Percentiles rank a stretch among this genome's conserved stretches.
Evolutionary conservation across 192 early-diverging fungal genomes (phyloP).

Genomic region (Dimargaris xerosporica): DNA sequence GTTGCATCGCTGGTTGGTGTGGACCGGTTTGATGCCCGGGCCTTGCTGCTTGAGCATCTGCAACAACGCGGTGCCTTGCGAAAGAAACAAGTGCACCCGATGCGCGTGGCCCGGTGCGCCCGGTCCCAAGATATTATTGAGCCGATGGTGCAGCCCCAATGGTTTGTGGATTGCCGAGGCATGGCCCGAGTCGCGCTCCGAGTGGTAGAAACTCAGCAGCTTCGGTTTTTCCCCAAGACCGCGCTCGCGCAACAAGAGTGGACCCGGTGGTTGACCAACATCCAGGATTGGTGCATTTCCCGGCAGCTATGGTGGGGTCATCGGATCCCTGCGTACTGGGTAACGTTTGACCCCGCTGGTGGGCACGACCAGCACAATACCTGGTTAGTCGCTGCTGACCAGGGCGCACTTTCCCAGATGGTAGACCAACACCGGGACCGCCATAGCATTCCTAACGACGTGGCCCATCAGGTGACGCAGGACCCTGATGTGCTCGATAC

Average conservation of each 20-base stretch:
- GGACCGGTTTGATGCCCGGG: conserved; percentile 87
- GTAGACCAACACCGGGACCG: conserved; percentile 61
- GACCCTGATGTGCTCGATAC: conserved; percentile 97
- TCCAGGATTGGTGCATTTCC: conserved; percentile 97
- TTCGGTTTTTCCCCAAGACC: conserved; percentile 67
- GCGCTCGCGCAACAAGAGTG: conserved; percentile 67
- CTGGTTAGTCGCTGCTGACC: conserved; percentile 59
- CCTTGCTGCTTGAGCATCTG: conserved; percentile 69
- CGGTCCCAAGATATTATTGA: conserved; percentile 91
- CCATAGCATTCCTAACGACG: conserved; percentile 54
- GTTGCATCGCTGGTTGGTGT: conserved; percentile 53
- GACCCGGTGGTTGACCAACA: conserved; percentile 90
- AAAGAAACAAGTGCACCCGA: conserved; percentile 76
- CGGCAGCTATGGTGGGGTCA: conserved; percentile 99
- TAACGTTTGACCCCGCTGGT: conserved; percentile 46
- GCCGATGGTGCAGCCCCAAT: conserved; percentile 96
- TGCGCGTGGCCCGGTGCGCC: conserved; percentile 77
- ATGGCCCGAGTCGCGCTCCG: conserved; percentile 73
- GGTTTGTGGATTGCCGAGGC: conserved; percentile 88
- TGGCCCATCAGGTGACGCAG: conserved; percentile 68
- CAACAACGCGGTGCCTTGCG: conserved; percentile 82
- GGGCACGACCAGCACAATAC: conserved; percentile 17
- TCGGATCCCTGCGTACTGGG: conserved; percentile 90
- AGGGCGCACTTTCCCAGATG: conserved; percentile 56
- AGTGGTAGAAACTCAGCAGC: conserved; percentile 61